Evolutionary conservation across 257 asterid genomes (phyloP).

Genomic region (Solanum neorickii): DNA sequence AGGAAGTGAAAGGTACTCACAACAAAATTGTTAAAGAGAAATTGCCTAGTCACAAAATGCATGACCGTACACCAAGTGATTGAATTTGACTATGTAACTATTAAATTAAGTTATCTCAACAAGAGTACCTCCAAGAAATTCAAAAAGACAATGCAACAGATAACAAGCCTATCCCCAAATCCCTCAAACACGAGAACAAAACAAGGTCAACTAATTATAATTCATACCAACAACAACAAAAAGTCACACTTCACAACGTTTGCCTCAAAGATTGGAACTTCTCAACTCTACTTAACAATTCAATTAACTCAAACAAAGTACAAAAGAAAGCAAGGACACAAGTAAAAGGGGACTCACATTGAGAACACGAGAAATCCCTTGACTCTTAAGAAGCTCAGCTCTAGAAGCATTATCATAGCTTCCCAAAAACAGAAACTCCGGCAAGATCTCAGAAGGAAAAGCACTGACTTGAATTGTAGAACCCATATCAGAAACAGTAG

Average conservation of each 20-base stretch:
- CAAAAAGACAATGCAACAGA: neutral
- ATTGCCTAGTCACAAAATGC: neutral
- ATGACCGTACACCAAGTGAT: neutral
- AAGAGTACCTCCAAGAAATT: neutral
- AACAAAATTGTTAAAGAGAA: neutral
- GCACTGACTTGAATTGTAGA: slow-evolving; percentile 58
- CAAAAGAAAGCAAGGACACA: neutral
- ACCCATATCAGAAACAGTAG: slow-evolving; percentile 32
- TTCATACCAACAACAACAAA: neutral
- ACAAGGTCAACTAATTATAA: neutral
- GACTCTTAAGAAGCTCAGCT: slow-evolving; percentile 85
- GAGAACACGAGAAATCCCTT: slow-evolving; percentile 85
- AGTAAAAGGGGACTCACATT: slow-evolving; percentile 33
- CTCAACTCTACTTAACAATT: neutral
- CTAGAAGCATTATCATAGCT: slow-evolving; percentile 93
- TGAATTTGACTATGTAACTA: neutral
- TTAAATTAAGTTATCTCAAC: neutral
- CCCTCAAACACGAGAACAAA: neutral
- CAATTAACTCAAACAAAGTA: neutral
- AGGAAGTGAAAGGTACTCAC: neutral
- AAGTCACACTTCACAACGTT: neutral
- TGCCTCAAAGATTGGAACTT: neutral
- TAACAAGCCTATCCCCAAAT: neutral
- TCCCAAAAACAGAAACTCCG: slow-evolving; percentile 84
- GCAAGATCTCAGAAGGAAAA: slow-evolving; percentile 92